Conservation (phyloP, 1,284 basidiomycete genomes). For the Ustilago tritici region DNA sequence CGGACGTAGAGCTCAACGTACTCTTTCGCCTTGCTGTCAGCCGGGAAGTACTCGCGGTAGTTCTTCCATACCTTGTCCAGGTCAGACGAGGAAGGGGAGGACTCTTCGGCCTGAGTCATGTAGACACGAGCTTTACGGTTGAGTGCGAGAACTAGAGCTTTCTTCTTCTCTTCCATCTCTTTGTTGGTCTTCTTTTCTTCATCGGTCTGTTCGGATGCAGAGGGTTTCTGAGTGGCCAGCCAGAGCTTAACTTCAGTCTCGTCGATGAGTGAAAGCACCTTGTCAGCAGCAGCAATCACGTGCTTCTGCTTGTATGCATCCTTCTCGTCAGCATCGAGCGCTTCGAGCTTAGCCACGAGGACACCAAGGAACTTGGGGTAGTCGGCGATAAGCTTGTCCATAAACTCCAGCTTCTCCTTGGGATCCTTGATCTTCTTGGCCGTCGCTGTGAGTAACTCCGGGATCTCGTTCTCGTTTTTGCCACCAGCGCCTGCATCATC, state of each 20-base stretch:
- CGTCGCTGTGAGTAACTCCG: conserved; percentile 65
- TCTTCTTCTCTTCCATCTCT: conserved; percentile 61
- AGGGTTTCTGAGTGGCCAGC: conserved; percentile 60
- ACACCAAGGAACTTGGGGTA: conserved; percentile 65
- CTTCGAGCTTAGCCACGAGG: conserved; percentile 64
- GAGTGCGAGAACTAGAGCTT: conserved; percentile 63
- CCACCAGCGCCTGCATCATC: conserved; percentile 20
- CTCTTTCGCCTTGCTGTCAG: conserved; percentile 56
- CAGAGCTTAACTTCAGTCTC: conserved; percentile 61
- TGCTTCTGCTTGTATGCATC: conserved; percentile 39
- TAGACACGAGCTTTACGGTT: conserved; percentile 60
- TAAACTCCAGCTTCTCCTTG: conserved; percentile 62
- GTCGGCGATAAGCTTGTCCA: conserved; percentile 62
- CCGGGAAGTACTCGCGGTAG: conserved; percentile 54
- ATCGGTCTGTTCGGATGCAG: conserved; percentile 60
- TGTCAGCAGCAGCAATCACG: conserved; percentile 56
- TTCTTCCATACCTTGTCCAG: conserved; percentile 47
- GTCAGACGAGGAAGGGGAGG: conserved; percentile 6
- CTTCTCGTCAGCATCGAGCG: conserved; percentile 46
- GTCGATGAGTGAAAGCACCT: conserved; percentile 58
- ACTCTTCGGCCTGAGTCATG: conserved; percentile 38
- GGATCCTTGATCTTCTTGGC: conserved; percentile 66
- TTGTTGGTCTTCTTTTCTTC: conserved; percentile 63
- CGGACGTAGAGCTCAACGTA: conserved; percentile 57
- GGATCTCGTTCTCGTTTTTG: conserved; percentile 60